A percentile compares a stretch with the other conserved stretches of the same genome.
phyloP scores from a whole-genome alignment of 148 eudicot species.

The Camellia lanceoleosa region DNA sequence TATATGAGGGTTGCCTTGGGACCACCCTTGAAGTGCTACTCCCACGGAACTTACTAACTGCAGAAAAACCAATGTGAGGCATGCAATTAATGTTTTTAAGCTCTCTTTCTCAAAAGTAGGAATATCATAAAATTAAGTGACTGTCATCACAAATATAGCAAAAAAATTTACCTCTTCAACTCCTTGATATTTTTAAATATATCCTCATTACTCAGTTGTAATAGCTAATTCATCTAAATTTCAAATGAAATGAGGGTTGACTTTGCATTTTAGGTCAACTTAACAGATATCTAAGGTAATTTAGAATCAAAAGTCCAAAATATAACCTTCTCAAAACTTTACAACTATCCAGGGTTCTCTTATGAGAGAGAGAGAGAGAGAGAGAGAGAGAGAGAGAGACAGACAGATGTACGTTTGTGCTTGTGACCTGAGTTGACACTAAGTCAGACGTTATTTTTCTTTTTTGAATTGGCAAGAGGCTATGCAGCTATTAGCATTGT shows the following conservation, averaged over 20 bases:
- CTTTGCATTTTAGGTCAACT: not conserved
- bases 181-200: not conserved
- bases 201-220: not conserved
- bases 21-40: not conserved
- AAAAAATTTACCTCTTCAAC: not conserved
- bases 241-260: not conserved
- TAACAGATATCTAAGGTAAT: not conserved
- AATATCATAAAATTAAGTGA: not conserved
- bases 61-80: not conserved
- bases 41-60: not conserved
- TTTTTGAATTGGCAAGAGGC: not conserved
- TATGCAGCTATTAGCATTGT: not conserved
- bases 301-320: not conserved
- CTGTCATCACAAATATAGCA: not conserved
- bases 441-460: too few species aligned
- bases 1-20: not conserved
- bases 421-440: too few species aligned
- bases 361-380: too few species aligned
- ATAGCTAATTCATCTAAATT: not conserved
- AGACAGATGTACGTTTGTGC: too few species aligned
- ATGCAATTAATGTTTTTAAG: not conserved
- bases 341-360: too few species aligned
- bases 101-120: not conserved
- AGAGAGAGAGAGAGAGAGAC: too few species aligned
- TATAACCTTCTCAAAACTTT: too few species aligned